phyloP scores from a whole-genome alignment of 257 asterid species.

The Penstemon eatonii region DNA sequence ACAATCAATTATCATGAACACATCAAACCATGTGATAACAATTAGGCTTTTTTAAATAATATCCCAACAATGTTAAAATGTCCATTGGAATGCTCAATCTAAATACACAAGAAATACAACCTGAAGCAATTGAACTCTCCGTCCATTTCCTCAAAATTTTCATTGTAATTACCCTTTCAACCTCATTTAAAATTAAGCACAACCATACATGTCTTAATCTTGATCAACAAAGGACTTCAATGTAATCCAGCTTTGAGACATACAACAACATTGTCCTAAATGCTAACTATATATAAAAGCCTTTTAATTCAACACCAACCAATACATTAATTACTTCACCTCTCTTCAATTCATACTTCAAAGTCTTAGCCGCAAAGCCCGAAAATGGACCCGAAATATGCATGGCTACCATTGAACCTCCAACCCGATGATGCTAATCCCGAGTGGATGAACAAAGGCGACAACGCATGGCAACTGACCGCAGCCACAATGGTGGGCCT shows the following conservation, averaged over 20 bases:
- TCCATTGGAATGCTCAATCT: conserved; percentile 38
- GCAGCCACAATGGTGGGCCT: conserved; percentile 78
- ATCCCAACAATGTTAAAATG: background rate
- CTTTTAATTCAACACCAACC: background rate
- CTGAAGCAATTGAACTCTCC: conserved; percentile 35
- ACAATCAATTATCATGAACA: conserved; percentile 4
- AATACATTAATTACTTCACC: background rate
- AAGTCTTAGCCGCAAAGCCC: background rate
- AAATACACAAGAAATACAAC: conserved; percentile 30
- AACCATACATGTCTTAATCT: too few relatives aligned
- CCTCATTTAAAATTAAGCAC: background rate
- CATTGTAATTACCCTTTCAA: conserved; percentile 11
- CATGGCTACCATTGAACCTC: conserved; percentile 47
- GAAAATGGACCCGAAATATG: conserved; percentile 27
- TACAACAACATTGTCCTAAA: conserved; percentile 5
- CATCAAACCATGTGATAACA: conserved; percentile 1
- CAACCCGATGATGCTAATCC: conserved; percentile 45
- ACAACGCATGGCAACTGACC: conserved; percentile 81
- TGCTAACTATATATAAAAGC: background rate
- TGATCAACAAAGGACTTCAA: background rate
- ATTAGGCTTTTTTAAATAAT: background rate
- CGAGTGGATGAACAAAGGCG: conserved; percentile 67
- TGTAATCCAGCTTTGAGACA: conserved; percentile 15
- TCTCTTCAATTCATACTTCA: background rate
- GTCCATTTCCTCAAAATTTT: conserved; percentile 17